Evolutionary conservation across 2,329 filamentous ascomycete genomes (phyloP).

Genomic region (Trichophaea hybrida): DNA sequence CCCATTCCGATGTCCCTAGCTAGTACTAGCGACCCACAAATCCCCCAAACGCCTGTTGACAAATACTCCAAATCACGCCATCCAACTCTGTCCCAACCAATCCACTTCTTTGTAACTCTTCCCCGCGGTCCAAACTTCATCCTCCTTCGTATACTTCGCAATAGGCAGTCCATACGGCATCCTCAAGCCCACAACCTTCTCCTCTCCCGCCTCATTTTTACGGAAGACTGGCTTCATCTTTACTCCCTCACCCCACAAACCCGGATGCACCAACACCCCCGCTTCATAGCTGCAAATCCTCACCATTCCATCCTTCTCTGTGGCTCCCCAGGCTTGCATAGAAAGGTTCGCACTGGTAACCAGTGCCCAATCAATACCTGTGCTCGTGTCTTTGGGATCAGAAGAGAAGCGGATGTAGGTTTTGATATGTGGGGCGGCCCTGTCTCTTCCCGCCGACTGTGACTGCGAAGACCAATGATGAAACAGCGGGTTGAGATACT

Average conservation of each 20-base stretch:
- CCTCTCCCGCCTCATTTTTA: constrained; percentile 24
- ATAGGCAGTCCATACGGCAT: constrained; percentile 75
- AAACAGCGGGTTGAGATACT: constrained; percentile 55
- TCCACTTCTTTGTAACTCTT: constrained; percentile 19
- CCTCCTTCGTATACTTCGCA: constrained; percentile 45
- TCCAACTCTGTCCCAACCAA: constrained; percentile 20
- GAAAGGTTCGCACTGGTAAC: constrained; percentile 84
- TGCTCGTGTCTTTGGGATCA: constrained; percentile 19
- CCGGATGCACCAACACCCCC: constrained; percentile 72
- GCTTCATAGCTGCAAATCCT: constrained; percentile 70
- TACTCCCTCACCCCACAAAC: constrained; percentile 33
- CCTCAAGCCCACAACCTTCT: constrained; percentile 48
- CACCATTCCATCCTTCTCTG: constrained; percentile 40
- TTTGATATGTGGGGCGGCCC: constrained; percentile 77
- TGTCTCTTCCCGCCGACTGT: constrained; percentile 17
- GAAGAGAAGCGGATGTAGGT: constrained; percentile 59
- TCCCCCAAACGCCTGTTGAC: no score
- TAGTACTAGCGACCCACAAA: no score
- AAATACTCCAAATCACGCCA: no score
- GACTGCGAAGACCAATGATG: constrained; percentile 50
- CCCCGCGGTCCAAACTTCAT: constrained; percentile 51
- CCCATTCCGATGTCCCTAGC: no score
- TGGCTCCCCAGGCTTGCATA: constrained; percentile 77
- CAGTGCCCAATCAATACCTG: constrained; percentile 55
- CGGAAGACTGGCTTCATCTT: constrained; percentile 45